Base-by-base conservation (phyloP, 495 filamentous ascomycete genomes). In the Bombardia bombarda region DNA sequence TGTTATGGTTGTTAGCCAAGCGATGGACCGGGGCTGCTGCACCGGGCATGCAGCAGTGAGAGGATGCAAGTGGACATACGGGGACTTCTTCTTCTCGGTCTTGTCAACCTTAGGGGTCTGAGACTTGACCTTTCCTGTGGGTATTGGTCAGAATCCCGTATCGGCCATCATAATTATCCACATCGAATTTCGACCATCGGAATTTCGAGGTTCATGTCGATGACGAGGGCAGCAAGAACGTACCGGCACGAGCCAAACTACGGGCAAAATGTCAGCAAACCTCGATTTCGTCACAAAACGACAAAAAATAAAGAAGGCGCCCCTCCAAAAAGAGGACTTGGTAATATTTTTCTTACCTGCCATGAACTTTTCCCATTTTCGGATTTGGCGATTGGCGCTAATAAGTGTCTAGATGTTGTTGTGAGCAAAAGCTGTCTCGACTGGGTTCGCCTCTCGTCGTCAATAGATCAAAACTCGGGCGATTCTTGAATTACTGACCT, bases 41-140 rank as follows among this genome's bases (percentile, higher is more conserved):
- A n/a, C n/a, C n/a, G n/a, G n/a, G n/a, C n/a, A n/a, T n/a, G n/a
- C 10, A 13, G 30, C 3, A 26, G 22, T 5, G n/a, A 7, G 18
- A 17, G 14, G 28, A 10, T 37, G 16, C 26, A 13, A 10, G 23
- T 40, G 34, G 18, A 61, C 56, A 20, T 57, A 58, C 57, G 92
- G 92, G 54, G 75, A 77, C 80, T 90, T 90, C 68, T 85, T 78
- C 77, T 92, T 92, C 78, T 92, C 86, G 72, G 88, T 84, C 32
- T 80, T 80, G 71, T 92, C 86, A 57, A 90, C 86, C 83, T 87
- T 65, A 33, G 52, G 67, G 57, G 67, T 69, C 56, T 70, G 67
- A 54, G 67, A 70, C 66, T 69, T 68, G 64, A 70, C 67, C 61
- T 64, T 69, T 52, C 64, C 63, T 66, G 46, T 45, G 41, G 18